Percentiles rank a stretch among this genome's conserved stretches.
These are phyloP conservation scores for Pseudotulostoma volvatum DNA, from an alignment of 495 filamentous ascomycete genomes.

Conservation along the genomic window DNA sequence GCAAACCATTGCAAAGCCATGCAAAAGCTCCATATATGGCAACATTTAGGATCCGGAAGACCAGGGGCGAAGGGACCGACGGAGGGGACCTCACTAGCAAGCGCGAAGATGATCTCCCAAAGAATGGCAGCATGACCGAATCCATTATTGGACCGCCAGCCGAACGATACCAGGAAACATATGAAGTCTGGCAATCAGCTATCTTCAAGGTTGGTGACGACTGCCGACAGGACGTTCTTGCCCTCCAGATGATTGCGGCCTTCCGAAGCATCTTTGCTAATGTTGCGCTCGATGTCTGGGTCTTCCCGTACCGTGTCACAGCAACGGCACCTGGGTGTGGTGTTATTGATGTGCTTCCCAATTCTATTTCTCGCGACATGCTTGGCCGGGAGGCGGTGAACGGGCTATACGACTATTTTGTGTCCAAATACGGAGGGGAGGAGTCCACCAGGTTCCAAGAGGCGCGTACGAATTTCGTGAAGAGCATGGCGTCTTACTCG, in stretches of 20 bases:
- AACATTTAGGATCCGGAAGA: slow-evolving; percentile 89
- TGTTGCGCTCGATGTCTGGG: slow-evolving; percentile 88
- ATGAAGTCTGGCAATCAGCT: slow-evolving; percentile 94
- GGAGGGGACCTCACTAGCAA: slow-evolving; percentile 7
- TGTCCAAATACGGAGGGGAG: slow-evolving; percentile 91
- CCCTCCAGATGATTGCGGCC: slow-evolving; percentile 91
- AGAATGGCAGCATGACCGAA: not conserved
- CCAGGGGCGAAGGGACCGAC: slow-evolving; percentile 22
- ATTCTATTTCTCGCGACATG: slow-evolving; percentile 97
- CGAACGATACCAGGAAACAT: slow-evolving; percentile 31
- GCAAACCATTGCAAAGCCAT: slow-evolving; percentile 91
- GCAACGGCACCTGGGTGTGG: slow-evolving; percentile 97
- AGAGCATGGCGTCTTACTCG: slow-evolving; percentile 99
- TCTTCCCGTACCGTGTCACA: slow-evolving; percentile 93
- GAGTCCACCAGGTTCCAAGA: slow-evolving; percentile 89
- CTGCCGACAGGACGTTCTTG: slow-evolving; percentile 91
- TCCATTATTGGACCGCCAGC: slow-evolving; percentile 13
- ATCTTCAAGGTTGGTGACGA: slow-evolving; percentile 99
- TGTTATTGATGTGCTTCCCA: slow-evolving; percentile 93
- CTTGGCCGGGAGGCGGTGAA: slow-evolving; percentile 95
- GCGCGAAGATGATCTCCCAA: not conserved
- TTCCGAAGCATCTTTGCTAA: slow-evolving; percentile 92
- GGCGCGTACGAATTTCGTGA: slow-evolving; percentile 92
- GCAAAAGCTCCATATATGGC: slow-evolving; percentile 99
- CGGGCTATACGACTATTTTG: slow-evolving; percentile 93